Evolutionary conservation across 306 rosid genomes (phyloP), one percentile per base, ranked within the genome.

Genomic region (Begonia fuchsioides): DNA sequence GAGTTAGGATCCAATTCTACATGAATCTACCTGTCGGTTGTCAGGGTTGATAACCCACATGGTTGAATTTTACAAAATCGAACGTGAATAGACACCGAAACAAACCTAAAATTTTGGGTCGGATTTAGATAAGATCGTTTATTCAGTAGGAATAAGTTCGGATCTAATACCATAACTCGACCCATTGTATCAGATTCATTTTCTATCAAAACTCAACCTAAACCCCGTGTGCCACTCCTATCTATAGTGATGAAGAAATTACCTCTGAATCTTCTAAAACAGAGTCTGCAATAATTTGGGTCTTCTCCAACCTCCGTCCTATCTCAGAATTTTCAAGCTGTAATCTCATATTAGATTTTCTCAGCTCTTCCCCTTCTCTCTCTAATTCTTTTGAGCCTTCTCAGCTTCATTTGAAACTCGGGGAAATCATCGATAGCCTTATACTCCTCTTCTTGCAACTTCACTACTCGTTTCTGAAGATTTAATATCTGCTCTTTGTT

Each of bases 241-340:
- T 26, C 35, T 26, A 26, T 8, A 3, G 8, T 26, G 8, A 4
- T 13, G 39, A 13, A 15, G 32, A 4, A 64, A 47, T 44, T 76
- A 81, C 97, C 77, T 75, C 81, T 0, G 78, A 64, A 38, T 71
- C 72, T 72, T 81, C 95, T 40, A 81, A 52, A 71, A 81, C 57
- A 65, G 84, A 64, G 75, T 74, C 76, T 43, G 95, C 95, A 53
- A 84, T 84, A 57, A 81, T 54, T 56, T 90, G 94, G 32, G 85
- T 69, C 50, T 92, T 71, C 39, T 85, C 95, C 74, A 90, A 73
- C 62, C 76, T 85, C 51, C 19, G 48, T 69, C 76, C 59, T 68
- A 90, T 61, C 12, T 85, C 94, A 39, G 79, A 67, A 61, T 71
- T 79, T 5, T 90, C 87, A 8, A 44, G 55, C 54, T 72, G 82